These are phyloP conservation scores for Ogataea methanolica DNA, from an alignment of 805 yeast species.

Conservation along the genomic window DNA sequence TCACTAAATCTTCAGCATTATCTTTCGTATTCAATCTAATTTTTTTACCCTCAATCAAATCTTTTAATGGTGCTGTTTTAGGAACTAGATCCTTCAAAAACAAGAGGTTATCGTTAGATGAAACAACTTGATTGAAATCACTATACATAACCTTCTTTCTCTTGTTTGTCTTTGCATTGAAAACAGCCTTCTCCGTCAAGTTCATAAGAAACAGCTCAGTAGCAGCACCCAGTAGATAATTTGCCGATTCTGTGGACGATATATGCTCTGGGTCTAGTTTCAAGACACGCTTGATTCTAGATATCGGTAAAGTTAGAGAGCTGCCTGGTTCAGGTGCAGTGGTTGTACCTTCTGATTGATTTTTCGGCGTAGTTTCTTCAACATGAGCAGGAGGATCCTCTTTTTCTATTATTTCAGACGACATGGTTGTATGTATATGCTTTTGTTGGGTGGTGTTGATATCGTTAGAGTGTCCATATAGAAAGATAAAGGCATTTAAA, in stretches of 20 bases:
- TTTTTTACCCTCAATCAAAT: slow-evolving; percentile 40
- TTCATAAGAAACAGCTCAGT: slow-evolving; percentile 70
- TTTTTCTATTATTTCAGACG: background rate
- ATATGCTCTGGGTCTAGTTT: slow-evolving; percentile 72
- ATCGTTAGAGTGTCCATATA: too few relatives aligned
- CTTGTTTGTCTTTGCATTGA: slow-evolving; percentile 58
- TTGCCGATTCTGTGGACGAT: slow-evolving; percentile 65
- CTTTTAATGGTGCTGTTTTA: slow-evolving; percentile 46
- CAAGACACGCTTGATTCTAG: slow-evolving; percentile 66
- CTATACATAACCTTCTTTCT: slow-evolving; percentile 66
- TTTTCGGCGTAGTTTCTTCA: background rate
- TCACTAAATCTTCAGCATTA: slow-evolving; percentile 3
- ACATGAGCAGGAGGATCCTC: background rate
- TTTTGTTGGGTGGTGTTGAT: too few relatives aligned
- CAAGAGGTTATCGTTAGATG: slow-evolving; percentile 51
- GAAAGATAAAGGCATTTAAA: too few relatives aligned
- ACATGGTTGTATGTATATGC: background rate
- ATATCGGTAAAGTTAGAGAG: slow-evolving; percentile 45
- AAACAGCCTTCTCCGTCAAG: slow-evolving; percentile 65
- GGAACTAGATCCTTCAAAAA: slow-evolving; percentile 70
- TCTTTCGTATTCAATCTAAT: slow-evolving; percentile 24
- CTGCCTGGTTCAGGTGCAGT: background rate
- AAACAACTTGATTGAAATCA: slow-evolving; percentile 64
- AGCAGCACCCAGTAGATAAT: slow-evolving; percentile 72
- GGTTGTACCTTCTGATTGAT: slow-evolving; percentile 14